Evolutionary conservation across 352 stramenopile genomes (phyloP), one percentile per base, ranked within the genome.

Genomic region (Phytopythium chamaehyphon): DNA sequence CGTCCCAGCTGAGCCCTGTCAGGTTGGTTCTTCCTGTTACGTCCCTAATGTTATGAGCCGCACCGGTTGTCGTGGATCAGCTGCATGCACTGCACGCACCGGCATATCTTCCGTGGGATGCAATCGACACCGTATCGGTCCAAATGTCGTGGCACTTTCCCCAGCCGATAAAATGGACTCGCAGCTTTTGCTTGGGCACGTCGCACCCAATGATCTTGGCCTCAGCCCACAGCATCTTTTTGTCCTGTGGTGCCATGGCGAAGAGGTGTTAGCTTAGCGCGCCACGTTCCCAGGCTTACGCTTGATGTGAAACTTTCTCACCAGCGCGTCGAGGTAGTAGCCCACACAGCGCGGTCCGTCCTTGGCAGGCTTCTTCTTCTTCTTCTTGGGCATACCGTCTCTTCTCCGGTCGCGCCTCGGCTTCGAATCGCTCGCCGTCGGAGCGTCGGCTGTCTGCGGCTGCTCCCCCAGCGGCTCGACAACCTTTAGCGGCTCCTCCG

Each of bases 141-240:
- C 81, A 91, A 47, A 89, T 69, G 47, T 91, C 76, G 55, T 77
- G 80, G 19, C 61, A 70, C 47, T 83, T 72, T 40, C 57, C 72
- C 63, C 71, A 92, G 22, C 81, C 78, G 24, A 86, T 66, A 45
- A 92, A 92, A 38, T 83, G 75, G 47, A 92, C 77, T 47, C 75
- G 74, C 52, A 92, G 73, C 49, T 82, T 82, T 47, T 85, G 62
- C 45, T 75, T 76, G 14, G 43, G 61, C 5, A 73, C 31, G 47
- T 90, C 75, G 54, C 77, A 87, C 26, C 66, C 68, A 40, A 89
- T 71, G 54, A 92, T 92, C 49, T 72, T 69, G 37, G 76, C 81
- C 51, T 88, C 71, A 8, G 61, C 73, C 81, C 81, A 92, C 16
- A 83, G 40, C 63, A 82, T 83, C 43, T 88, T 86, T 57, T 68